These are phyloP conservation scores for Geosiphon pyriformis DNA, from an alignment of 192 early-diverging fungal genomes.

Conservation along the genomic window DNA sequence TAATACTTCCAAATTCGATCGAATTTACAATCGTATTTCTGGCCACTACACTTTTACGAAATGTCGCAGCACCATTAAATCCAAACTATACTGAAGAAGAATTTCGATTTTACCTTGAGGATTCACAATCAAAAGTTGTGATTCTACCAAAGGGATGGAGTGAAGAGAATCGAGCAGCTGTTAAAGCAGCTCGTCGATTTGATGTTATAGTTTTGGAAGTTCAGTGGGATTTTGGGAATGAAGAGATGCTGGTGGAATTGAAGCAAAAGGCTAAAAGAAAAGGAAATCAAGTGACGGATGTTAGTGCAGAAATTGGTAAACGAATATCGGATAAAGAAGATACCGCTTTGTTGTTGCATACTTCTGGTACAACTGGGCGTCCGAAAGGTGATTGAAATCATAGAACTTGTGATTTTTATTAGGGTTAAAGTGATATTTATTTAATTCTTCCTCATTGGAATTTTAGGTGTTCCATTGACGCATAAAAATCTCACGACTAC, in stretches of 20 bases:
- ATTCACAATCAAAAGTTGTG: constrained; percentile 55
- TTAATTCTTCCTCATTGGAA: neutral
- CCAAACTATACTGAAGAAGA: constrained; percentile 62
- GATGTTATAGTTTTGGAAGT: constrained; percentile 55
- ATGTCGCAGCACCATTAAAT: constrained; percentile 70
- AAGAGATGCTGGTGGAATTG: constrained; percentile 22
- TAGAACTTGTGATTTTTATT: neutral
- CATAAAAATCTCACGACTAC: constrained; percentile 69
- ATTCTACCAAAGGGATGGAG: constrained; percentile 54
- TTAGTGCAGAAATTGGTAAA: neutral
- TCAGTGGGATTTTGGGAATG: constrained; percentile 36
- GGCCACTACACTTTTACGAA: constrained; percentile 52
- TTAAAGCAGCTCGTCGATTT: constrained; percentile 46
- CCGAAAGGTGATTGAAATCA: constrained; percentile 49
- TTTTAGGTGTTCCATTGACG: constrained; percentile 67
- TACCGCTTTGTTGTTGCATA: constrained; percentile 71
- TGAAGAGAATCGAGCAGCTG: constrained; percentile 45
- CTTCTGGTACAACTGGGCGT: constrained; percentile 74
- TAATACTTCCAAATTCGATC: constrained; percentile 62
- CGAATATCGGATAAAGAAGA: constrained; percentile 44
- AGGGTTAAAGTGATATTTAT: neutral
- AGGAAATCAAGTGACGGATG: constrained; percentile 9
- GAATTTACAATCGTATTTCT: constrained; percentile 65
- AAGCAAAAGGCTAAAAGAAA: constrained; percentile 3
- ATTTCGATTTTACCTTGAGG: constrained; percentile 70